phyloP scores from a whole-genome alignment of 306 rosid species.

The Crataegus laevigata region DNA sequence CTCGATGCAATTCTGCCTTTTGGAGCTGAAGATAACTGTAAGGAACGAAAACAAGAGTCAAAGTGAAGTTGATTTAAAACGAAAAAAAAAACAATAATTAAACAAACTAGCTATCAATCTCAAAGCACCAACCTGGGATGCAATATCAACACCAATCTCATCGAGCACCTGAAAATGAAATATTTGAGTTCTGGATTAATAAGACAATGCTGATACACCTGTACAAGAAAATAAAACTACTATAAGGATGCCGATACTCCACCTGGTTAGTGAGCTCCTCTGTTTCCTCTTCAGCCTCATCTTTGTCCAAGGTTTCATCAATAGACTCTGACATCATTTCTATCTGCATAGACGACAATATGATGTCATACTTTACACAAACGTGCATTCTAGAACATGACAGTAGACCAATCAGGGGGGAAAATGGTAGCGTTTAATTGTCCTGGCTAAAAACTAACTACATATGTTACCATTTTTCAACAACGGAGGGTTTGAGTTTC shows the following conservation, averaged over 20 bases:
- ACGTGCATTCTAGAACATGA: neutral
- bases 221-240: neutral
- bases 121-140: slow-evolving; percentile 74
- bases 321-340: slow-evolving; percentile 99
- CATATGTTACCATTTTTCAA: neutral
- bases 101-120: neutral
- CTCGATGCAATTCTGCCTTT: slow-evolving; percentile 88
- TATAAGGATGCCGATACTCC: slow-evolving; percentile 3
- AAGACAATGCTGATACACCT: neutral
- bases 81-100: neutral
- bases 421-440: neutral
- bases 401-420: neutral
- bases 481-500: neutral
- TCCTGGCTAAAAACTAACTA: neutral
- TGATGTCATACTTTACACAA: neutral
- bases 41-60: slow-evolving; percentile 2
- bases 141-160: slow-evolving; percentile 98
- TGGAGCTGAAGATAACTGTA: slow-evolving; percentile 91
- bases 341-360: slow-evolving; percentile 46
- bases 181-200: neutral
- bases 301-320: slow-evolving; percentile 94
- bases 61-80: neutral
- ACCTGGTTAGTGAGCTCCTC: slow-evolving; percentile 99
- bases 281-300: slow-evolving; percentile 97
- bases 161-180: slow-evolving; percentile 65